Percentiles rank a stretch among this genome's conserved stretches.
Evolutionary conservation across 345 rosid species (phyloP).

Genomic region (Aegle marmelos): DNA sequence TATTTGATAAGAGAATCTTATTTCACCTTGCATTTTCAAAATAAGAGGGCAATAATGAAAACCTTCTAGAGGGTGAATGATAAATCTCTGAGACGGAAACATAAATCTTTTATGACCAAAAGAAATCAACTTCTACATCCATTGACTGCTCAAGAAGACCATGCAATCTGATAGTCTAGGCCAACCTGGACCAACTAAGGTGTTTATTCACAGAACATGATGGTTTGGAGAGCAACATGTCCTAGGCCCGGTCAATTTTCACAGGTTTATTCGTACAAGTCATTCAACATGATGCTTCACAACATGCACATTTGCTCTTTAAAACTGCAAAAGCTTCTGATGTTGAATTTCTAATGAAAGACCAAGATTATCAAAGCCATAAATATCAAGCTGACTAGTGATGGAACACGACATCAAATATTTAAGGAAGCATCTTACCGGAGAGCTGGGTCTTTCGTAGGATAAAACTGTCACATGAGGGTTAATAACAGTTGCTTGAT

Average conservation of each 20-base stretch:
- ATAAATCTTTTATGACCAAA: background rate
- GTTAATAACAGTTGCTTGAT: slow-evolving; percentile 5
- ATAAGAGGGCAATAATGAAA: background rate
- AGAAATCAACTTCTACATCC: background rate
- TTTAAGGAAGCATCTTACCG: slow-evolving; percentile 21
- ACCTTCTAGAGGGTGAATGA: background rate
- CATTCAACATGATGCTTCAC: background rate
- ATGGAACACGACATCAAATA: background rate
- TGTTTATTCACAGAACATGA: background rate
- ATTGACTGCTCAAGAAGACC: background rate
- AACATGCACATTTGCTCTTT: background rate
- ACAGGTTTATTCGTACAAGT: background rate
- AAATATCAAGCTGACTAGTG: slow-evolving; percentile 2
- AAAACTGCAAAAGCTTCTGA: background rate
- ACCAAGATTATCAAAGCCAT: slow-evolving; percentile 11
- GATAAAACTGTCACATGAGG: slow-evolving; percentile 13
- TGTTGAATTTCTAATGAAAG: background rate
- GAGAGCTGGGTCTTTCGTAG: slow-evolving; percentile 16
- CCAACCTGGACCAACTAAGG: background rate
- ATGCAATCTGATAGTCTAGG: background rate
- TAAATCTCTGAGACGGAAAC: background rate
- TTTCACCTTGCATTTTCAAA: background rate
- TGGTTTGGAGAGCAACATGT: background rate
- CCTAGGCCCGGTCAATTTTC: background rate
- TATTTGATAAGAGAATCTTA: background rate